Percentiles rank a stretch among this genome's conserved stretches.
These are phyloP conservation scores for Ruellia speciosa DNA, from an alignment of 305 asterid species.

Conservation along the genomic window DNA sequence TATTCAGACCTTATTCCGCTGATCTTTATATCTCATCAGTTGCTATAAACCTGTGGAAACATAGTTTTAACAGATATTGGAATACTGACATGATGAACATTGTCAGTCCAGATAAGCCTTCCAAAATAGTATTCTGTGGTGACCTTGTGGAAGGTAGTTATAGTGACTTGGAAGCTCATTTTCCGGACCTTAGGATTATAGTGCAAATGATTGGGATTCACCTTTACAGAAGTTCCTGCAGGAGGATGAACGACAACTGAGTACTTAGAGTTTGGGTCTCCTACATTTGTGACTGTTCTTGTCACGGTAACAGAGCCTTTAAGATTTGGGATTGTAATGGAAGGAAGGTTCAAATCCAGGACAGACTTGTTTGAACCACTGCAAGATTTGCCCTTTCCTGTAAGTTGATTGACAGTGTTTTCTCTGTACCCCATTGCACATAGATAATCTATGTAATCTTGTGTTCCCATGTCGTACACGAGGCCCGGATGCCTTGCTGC, in stretches of 20 bases:
- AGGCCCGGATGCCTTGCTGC: conserved; percentile 30
- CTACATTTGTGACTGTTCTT: too few species aligned
- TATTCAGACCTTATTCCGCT: background rate
- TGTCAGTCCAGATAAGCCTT: conserved; percentile 36
- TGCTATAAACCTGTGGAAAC: conserved; percentile 13
- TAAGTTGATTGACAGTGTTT: too few species aligned
- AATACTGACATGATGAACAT: conserved; percentile 24
- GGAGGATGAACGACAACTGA: too few species aligned
- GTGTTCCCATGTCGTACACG: conserved; percentile 27
- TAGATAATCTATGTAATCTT: conserved; percentile 28
- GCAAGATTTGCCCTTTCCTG: too few species aligned
- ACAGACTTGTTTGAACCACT: conserved; percentile 9
- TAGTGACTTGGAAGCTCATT: conserved; percentile 22
- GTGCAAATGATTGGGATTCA: too few species aligned
- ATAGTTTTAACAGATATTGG: conserved; percentile 34
- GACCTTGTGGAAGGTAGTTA: conserved; percentile 22
- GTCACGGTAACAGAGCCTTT: too few species aligned
- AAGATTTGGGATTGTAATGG: too few species aligned
- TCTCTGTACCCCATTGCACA: conserved; percentile 32
- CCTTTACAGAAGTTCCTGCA: too few species aligned
- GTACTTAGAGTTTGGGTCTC: too few species aligned
- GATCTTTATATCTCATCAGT: background rate
- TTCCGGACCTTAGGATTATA: too few species aligned
- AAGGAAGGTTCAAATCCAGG: too few species aligned
- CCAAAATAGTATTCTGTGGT: conserved; percentile 34